Percentiles rank a stretch among this genome's conserved stretches.
These are phyloP conservation scores for Populus alba DNA, from an alignment of 345 rosid genomes.

Conservation along the genomic window DNA sequence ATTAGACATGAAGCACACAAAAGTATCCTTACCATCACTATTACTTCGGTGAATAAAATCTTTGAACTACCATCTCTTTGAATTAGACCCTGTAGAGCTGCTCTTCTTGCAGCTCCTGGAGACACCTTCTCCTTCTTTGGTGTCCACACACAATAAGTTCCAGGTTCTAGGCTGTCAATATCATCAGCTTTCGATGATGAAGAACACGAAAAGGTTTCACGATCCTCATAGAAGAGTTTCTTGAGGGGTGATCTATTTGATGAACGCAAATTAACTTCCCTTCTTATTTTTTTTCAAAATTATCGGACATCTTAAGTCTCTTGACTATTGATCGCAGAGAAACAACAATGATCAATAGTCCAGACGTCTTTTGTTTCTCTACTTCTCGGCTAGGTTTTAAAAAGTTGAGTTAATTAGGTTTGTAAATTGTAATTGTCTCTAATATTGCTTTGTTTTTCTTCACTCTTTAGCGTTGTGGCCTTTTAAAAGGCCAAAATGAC, in stretches of 20 bases:
- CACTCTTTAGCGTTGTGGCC: too few species aligned
- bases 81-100: slow-evolving; percentile 45
- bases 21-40: slow-evolving; percentile 45
- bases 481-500: too few species aligned
- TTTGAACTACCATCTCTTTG: slow-evolving; percentile 69
- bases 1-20: slow-evolving; percentile 44
- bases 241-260: slow-evolving; percentile 42
- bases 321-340: too few species aligned
- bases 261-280: too few species aligned
- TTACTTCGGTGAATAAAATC: slow-evolving; percentile 49
- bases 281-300: too few species aligned
- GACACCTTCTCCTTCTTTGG: slow-evolving; percentile 37
- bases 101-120: slow-evolving; percentile 46
- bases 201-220: slow-evolving; percentile 42
- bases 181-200: slow-evolving; percentile 67
- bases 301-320: too few species aligned
- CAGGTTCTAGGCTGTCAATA: slow-evolving; percentile 42
- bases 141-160: slow-evolving; percentile 67
- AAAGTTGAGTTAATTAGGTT: too few species aligned
- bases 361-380: too few species aligned
- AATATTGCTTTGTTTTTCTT: too few species aligned
- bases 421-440: too few species aligned
- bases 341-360: too few species aligned
- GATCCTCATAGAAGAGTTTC: slow-evolving; percentile 55
- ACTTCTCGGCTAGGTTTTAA: too few species aligned